Percentiles rank a stretch among this genome's conserved stretches.
phyloP scores from a whole-genome alignment of 352 stramenopile species.

The Aphanomyces invadans region DNA sequence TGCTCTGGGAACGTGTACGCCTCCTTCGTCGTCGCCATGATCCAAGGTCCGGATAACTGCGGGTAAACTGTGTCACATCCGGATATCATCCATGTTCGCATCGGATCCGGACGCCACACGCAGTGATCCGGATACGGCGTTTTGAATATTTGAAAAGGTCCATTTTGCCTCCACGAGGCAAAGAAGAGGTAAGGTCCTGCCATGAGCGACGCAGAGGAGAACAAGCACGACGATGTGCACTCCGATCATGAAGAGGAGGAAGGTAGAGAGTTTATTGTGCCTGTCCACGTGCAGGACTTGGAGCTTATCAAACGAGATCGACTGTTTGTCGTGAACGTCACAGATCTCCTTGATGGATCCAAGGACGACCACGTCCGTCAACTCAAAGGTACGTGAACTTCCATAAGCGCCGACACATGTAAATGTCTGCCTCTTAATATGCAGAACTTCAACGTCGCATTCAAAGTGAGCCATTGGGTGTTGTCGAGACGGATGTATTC shows the following conservation, averaged over 20 bases:
- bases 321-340: constrained; percentile 57
- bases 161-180: not conserved
- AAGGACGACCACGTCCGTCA: constrained; percentile 30
- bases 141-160: constrained; percentile 13
- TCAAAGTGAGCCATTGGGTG: constrained; percentile 32
- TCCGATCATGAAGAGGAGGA: constrained; percentile 19
- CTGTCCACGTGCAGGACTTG: constrained; percentile 62
- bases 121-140: not conserved
- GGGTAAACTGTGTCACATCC: too few species aligned
- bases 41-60: not conserved
- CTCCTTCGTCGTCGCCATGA: not conserved
- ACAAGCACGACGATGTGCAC: not conserved
- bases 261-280: constrained; percentile 57
- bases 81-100: not conserved
- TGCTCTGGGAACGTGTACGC: constrained; percentile 75
- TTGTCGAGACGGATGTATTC: constrained; percentile 53
- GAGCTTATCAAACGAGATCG: constrained; percentile 60
- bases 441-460: constrained; percentile 16
- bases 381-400: constrained; percentile 14
- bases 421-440: too few species aligned
- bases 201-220: constrained; percentile 18
- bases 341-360: constrained; percentile 44
- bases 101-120: too few species aligned
- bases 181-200: not conserved
- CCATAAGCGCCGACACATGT: too few species aligned